Conservation (phyloP, 1,139 yeast species). For the Pichia sp. region DNA sequence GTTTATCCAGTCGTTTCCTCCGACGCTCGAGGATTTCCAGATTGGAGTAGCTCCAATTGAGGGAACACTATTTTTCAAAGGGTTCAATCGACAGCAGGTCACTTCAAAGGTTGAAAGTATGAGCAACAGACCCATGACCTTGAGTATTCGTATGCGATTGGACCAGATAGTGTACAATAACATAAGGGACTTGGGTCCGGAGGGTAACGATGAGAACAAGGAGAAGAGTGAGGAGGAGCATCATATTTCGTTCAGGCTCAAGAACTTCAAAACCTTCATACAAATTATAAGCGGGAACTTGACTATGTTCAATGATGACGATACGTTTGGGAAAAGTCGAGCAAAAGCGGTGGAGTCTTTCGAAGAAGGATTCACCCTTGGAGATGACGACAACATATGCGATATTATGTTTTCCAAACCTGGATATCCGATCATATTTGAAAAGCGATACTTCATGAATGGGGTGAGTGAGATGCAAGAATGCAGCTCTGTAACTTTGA, state of each 20-base stretch:
- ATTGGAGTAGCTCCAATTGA: conserved; percentile 39
- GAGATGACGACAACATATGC: conserved; percentile 35
- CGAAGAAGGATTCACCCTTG: conserved; percentile 28
- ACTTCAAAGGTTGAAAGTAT: conserved; percentile 16
- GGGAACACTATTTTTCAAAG: conserved; percentile 40
- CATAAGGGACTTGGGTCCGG: conserved; percentile 5
- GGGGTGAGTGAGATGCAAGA: conserved; percentile 19
- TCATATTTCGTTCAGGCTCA: conserved; percentile 38
- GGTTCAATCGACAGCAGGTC: conserved; percentile 44
- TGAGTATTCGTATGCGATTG: conserved; percentile 41
- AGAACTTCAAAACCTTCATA: conserved; percentile 46
- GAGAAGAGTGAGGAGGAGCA: conserved; percentile 6
- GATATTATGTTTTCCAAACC: conserved; percentile 29
- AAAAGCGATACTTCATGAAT: conserved; percentile 23
- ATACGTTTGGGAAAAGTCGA: background rate
- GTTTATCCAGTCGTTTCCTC: conserved; percentile 48
- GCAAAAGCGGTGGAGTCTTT: conserved; percentile 1
- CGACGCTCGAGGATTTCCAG: conserved; percentile 48
- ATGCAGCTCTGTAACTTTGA: conserved; percentile 27
- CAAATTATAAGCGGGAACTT: conserved; percentile 30
- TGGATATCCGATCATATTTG: conserved; percentile 32
- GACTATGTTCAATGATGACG: conserved; percentile 7
- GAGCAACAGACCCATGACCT: conserved; percentile 46
- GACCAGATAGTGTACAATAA: conserved; percentile 37
- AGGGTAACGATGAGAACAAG: too few species aligned